Evolutionary conservation across 1,139 yeast species (phyloP).

Genomic region (Saccharomycopsis crataegensis): DNA sequence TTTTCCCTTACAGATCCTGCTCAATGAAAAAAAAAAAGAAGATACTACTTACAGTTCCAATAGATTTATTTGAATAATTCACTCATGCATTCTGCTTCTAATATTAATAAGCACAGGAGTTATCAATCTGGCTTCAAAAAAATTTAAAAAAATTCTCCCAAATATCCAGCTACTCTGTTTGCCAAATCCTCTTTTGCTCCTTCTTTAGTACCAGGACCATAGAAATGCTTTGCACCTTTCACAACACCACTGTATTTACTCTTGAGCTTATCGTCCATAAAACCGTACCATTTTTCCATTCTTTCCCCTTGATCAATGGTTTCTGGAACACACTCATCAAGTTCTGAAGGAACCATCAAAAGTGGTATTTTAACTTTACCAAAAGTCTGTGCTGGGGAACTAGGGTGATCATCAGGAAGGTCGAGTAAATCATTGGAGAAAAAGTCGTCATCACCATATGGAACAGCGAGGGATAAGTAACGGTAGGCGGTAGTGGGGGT

Average conservation of each 20-base stretch:
- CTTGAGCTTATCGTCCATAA: conserved; percentile 41
- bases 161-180: conserved; percentile 26
- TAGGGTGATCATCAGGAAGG: background rate
- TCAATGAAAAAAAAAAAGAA: too few relatives aligned
- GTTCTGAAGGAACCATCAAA: conserved; percentile 48
- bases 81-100: too few relatives aligned
- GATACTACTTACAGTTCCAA: too few relatives aligned
- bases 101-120: too few relatives aligned
- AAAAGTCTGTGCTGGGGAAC: conserved; percentile 42
- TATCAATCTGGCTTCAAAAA: too few relatives aligned
- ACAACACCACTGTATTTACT: conserved; percentile 47
- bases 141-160: background rate
- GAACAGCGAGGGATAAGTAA: conserved; percentile 51
- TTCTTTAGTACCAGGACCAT: conserved; percentile 20
- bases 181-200: conserved; percentile 32
- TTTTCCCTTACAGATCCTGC: too few relatives aligned
- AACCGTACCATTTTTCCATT: conserved; percentile 40
- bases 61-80: too few relatives aligned
- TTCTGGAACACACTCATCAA: conserved; percentile 60
- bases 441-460: conserved; percentile 75
- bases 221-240: conserved; percentile 54
- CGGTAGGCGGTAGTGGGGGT: conserved; percentile 63
- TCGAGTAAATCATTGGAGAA: conserved; percentile 29
- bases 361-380: conserved; percentile 46
- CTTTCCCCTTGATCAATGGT: conserved; percentile 42